Evolutionary conservation across 2,329 filamentous ascomycete species (phyloP), one percentile per base, ranked within the genome.

Genomic region (Beauveria asiatica): DNA sequence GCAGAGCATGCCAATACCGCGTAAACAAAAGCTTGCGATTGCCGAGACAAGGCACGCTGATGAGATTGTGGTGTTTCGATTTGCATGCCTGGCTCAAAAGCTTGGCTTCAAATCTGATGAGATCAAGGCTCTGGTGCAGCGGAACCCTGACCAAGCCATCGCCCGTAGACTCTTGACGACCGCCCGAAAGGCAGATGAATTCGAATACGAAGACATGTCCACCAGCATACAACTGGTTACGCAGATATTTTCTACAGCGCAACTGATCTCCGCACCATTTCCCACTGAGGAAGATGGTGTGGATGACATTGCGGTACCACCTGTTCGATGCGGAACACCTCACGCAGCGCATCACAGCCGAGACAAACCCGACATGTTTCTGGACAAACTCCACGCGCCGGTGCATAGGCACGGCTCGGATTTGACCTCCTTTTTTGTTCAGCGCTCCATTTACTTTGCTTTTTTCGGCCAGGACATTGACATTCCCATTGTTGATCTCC

Each of bases 31-130:
- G 27, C 57, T 62, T 17, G 51, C 46, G 19, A 60, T 48, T 21
- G n/a, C 53, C 1, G 33, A 48, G 23, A 56, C 9, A 45, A 33
- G 50, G 16, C 37, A 61, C 21, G 55, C 58, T 41, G 55, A 64
- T 46, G 48, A 64, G 56, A 54, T 41, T 25, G 41, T 61, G 6
- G 44, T 64, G 16, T 62, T 59, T 59, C 41, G 49, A 39, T 61
- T 62, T 45, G 56, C 59, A 3, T 49, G 27, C 30, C 51, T 64
- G 17, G 61, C 59, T 11, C 3, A 57, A 23, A 61, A 53, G 46
- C 55, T 62, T 39, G 56, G 62, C 9, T 60, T 62, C 16, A 48
- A 54, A 21, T 54, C 50, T 9, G n/a, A 64, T 23, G 55, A 62
- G 61, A 62, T 64, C 25, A 25, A 49, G n/a, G 52, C 50, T 19